Base-by-base conservation (phyloP, 1,284 basidiomycete species). In the Wallemia hederae region DNA sequence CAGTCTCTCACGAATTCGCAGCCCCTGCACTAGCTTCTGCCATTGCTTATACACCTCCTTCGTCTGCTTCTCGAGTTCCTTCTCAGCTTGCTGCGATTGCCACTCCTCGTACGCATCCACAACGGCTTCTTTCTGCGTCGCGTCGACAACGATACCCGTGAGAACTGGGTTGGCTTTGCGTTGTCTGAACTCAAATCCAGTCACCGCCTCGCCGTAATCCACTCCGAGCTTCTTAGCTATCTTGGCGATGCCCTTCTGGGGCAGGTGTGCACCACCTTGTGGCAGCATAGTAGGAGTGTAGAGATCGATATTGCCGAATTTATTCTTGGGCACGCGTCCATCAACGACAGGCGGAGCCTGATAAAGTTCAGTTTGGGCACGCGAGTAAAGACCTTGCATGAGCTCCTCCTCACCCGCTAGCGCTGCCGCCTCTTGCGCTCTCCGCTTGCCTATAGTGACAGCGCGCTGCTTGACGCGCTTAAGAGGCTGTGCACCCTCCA, bases 251-350 rank as follows among this genome's bases (percentile, higher is more conserved):
- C 86, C 83, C 70, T 88, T 90, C 72, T 81, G 86, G 22, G 89
- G 85, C 31, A 98, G 74, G 72, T 97, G 87, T 0, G 76, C 82
- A 1, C 80, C 88, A 17, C 92, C 92, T 60, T 72, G 73, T 0
- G 94, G 94, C 25, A 98, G 76, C 92, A 99, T 98, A 1, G 84
- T 82, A 25, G 88, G 84, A 2, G 86, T 85, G 69, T 94, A 98
- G 27, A 99, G 73, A 72, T 99, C 92, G 64, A 99, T 85, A 69
- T 97, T 97, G 24, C 94, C 94, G 69, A 94, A 99, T 63, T 83
- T 80, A 66, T 99, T 99, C 71, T 85, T 91, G 2, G 90, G 90
- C 34, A 98, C 79, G 68, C 79, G 80, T 24, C 94, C 92, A 70
- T 92, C 78, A 59, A 81, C 70, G 33, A 98, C 80, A 1, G 91